Percentiles rank a stretch among this genome's conserved stretches.
phyloP scores from a whole-genome alignment of 139 green algal species.

The Chlamydomonas sp. region DNA sequence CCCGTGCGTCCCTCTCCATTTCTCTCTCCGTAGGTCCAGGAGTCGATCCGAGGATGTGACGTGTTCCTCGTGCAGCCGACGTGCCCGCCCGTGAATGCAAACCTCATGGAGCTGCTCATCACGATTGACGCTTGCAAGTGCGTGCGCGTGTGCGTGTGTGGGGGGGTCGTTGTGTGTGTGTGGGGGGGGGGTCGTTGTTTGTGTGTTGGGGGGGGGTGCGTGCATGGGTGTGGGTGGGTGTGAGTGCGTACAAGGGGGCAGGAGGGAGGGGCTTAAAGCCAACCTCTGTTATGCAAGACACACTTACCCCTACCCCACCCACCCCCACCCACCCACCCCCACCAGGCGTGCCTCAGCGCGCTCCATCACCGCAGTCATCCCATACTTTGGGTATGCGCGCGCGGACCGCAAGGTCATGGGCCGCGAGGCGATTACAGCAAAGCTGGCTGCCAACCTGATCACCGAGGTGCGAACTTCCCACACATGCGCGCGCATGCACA shows the following conservation, averaged over 20 bases:
- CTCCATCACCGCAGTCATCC: slow-evolving; percentile 94
- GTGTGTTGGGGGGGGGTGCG: no score
- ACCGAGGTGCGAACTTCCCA: slow-evolving; percentile 53
- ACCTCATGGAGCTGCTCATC: slow-evolving; percentile 97
- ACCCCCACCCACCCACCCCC: no score
- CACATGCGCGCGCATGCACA: neutral
- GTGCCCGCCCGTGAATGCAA: slow-evolving; percentile 90
- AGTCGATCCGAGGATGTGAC: slow-evolving; percentile 96
- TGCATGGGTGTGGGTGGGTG: no score
- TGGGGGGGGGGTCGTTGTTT: no score
- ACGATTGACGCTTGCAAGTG: slow-evolving; percentile 77
- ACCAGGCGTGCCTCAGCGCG: slow-evolving; percentile 83
- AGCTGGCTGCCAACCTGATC: slow-evolving; percentile 98
- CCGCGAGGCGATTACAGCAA: slow-evolving; percentile 94
- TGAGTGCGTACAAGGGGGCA: no score
- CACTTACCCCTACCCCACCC: no score
- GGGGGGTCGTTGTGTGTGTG: no score
- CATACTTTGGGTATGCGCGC: slow-evolving; percentile 87
- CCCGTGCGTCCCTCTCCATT: neutral
- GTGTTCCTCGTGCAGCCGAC: slow-evolving; percentile 98
- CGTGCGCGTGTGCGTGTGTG: no score
- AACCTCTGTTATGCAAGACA: no score
- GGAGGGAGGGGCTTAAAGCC: no score
- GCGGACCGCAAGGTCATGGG: slow-evolving; percentile 92
- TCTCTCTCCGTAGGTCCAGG: slow-evolving; percentile 31